Base-by-base conservation (phyloP, 768 basidiomycete genomes). In the Auriscalpium microsporum region DNA sequence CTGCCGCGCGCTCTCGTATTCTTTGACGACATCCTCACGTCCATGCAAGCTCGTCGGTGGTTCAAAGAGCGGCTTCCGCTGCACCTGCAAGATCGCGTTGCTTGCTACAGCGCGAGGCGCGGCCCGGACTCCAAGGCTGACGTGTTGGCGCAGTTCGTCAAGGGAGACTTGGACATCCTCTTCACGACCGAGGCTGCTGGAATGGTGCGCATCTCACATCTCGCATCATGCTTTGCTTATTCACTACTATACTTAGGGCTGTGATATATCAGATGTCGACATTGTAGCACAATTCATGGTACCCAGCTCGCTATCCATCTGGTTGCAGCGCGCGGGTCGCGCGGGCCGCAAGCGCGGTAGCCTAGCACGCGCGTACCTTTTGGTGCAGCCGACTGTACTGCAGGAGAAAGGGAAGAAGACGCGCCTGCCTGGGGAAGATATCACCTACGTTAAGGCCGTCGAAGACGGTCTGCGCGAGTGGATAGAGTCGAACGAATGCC, bases 391-490 rank as follows among this genome's bases (percentile, higher is more conserved):
- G 10, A n/a, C 37, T 10, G 28, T 35, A 2, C n/a, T 37, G 45
- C 58, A 34, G 45, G 23, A 23, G 53, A 53, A 16, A 58, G 56
- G 45, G 14, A 45, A 19, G 8, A 28, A 28, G 23, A 28, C 23
- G 23, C 21, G 53, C 49, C 38, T n/a, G 36, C 48, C 40, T 11
- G 64, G 63, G 3, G 49, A 58, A 21, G 62, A 54, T 3, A 52
- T 49, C 46, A 62, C 61, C 14, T 71, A 72, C 72, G 57, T n/a
- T 8, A 50, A 50, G 21, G 67, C 67, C 19, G 66, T 73, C 1
- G 71, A 75, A 35, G 58, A 61, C 2, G 55, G 52, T 8, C 47
- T 73, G 50, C 60, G 68, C 1, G 52, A 52, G 33, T 73, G 67
- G 63, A 68, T 73, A 21, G 60, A 62, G 19, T 59, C 64, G 0